Evolutionary conservation across 257 asterid species (phyloP).

Genomic region (Thymus quinquecostatus): DNA sequence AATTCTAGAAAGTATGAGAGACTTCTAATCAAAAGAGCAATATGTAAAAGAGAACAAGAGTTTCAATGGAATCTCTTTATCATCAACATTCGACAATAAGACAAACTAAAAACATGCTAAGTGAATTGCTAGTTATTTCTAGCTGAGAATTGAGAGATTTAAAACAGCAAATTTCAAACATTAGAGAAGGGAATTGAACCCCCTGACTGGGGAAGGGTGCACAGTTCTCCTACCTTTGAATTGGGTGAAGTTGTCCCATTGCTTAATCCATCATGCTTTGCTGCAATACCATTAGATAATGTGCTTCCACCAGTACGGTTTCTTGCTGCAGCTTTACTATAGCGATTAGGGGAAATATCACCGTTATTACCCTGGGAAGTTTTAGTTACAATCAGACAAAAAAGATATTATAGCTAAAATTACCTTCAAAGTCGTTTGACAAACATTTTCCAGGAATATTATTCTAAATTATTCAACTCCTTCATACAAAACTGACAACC

Average conservation of each 20-base stretch:
- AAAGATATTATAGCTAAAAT: conserved; percentile 23
- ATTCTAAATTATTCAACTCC: not conserved
- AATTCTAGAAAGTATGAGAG: not conserved
- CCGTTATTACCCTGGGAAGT: conserved; percentile 61
- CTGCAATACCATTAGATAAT: conserved; percentile 49
- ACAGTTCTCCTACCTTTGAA: conserved; percentile 58
- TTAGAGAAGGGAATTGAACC: not conserved
- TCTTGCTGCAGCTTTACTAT: conserved; percentile 53
- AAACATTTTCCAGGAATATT: conserved; percentile 7
- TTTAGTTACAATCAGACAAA: conserved; percentile 35
- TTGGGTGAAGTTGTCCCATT: conserved; percentile 57
- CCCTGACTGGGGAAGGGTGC: conserved; percentile 24
- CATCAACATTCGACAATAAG: not conserved
- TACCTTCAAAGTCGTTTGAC: not conserved
- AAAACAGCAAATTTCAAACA: conserved; percentile 11
- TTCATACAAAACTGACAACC: conserved; percentile 1
- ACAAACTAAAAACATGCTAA: conserved; percentile 13
- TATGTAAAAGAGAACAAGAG: conserved; percentile 7
- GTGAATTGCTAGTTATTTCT: conserved; percentile 11
- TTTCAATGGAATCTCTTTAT: not conserved
- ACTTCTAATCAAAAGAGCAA: conserved; percentile 25
- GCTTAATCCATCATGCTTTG: conserved; percentile 62
- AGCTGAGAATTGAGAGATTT: conserved; percentile 2
- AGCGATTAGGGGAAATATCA: conserved; percentile 72
- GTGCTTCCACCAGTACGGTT: conserved; percentile 61